Evolutionary conservation across 2,329 filamentous ascomycete species (phyloP).

Genomic region (Botrytis pseudocinerea): DNA sequence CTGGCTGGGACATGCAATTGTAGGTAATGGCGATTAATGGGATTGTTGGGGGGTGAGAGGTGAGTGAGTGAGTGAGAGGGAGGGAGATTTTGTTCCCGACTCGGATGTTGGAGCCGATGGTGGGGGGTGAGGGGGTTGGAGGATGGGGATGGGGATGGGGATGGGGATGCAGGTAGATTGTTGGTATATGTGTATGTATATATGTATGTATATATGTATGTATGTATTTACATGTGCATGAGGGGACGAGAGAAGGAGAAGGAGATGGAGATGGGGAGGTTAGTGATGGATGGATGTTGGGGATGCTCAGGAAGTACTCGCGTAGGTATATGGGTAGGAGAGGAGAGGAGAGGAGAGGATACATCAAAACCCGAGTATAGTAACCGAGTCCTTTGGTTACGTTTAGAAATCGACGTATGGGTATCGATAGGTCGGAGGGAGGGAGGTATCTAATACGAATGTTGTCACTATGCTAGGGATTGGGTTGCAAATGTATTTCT

Average conservation of each 20-base stretch:
- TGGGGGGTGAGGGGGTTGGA: neutral
- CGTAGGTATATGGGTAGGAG: neutral
- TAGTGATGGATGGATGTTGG: neutral
- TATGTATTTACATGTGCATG: neutral
- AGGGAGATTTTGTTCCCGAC: neutral
- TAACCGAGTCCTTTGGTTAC: neutral
- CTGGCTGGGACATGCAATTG: neutral
- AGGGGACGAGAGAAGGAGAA: neutral
- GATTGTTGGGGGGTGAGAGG: neutral
- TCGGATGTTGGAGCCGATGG: conserved; percentile 6
- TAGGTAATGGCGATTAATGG: too few species aligned
- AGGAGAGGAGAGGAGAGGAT: neutral
- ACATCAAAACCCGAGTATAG: neutral
- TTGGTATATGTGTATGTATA: neutral
- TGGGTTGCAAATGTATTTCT: neutral
- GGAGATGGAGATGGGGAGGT: neutral
- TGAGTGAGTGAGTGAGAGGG: neutral
- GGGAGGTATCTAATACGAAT: neutral
- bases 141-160: too few species aligned
- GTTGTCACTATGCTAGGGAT: neutral
- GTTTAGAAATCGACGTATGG: neutral
- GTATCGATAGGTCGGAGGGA: neutral
- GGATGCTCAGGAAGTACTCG: neutral
- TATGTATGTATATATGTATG: too few species aligned
- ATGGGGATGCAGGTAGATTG: neutral